Conservation (phyloP, 108 stramenopile species). For the Fistulifera pelliculosa region DNA sequence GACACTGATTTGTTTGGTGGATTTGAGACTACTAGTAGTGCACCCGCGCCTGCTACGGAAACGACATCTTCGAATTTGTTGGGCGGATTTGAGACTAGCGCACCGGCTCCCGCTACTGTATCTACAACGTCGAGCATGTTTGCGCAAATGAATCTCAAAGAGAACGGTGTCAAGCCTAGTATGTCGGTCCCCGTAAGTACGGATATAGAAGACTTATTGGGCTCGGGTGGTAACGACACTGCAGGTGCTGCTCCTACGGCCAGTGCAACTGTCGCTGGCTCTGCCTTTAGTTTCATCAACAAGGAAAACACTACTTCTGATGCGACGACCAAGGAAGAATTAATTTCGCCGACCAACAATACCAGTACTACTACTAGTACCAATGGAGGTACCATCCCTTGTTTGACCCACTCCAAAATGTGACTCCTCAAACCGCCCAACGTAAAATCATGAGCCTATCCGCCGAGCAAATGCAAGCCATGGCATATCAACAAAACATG, state of each 20-base stretch:
- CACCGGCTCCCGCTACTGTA: slow-evolving; percentile 10
- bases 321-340: not conserved
- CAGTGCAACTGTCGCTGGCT: slow-evolving; percentile 28
- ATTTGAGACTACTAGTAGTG: too few species aligned
- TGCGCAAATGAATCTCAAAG: slow-evolving; percentile 36
- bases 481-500: slow-evolving; percentile 64
- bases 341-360: slow-evolving; percentile 6
- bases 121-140: slow-evolving; percentile 29
- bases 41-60: slow-evolving; percentile 6
- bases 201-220: too few species aligned
- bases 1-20: not conserved
- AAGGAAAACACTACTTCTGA: slow-evolving; percentile 8
- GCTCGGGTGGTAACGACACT: not conserved
- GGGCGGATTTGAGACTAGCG: slow-evolving; percentile 16
- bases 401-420: slow-evolving; percentile 57
- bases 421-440: slow-evolving; percentile 2
- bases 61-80: not conserved
- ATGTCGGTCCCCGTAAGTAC: not conserved
- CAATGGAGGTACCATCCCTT: slow-evolving; percentile 9
- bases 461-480: slow-evolving; percentile 70
- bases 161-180: not conserved
- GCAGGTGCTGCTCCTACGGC: slow-evolving; percentile 12
- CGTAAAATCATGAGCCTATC: slow-evolving; percentile 32
- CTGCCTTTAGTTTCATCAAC: slow-evolving; percentile 77
- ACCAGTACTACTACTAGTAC: not conserved